These are phyloP conservation scores for Penicillium olsonii DNA, from an alignment of 2,329 filamentous ascomycete genomes.

Conservation along the genomic window DNA sequence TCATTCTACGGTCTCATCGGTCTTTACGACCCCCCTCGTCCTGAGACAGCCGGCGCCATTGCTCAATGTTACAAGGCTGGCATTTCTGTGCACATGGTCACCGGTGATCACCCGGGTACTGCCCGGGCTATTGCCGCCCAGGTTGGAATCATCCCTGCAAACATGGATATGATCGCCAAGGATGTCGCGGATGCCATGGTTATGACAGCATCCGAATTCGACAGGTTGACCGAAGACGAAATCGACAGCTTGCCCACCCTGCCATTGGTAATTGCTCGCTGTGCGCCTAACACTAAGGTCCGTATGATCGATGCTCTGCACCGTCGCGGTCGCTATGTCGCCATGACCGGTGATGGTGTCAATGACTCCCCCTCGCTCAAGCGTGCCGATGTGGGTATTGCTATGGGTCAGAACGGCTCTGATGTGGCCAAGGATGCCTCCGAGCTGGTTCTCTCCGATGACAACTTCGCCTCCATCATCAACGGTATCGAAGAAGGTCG, in stretches of 20 bases:
- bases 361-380: constrained; percentile 84
- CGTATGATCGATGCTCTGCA: constrained; percentile 73
- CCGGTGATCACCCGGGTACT: constrained; percentile 77
- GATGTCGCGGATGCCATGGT: constrained; percentile 69
- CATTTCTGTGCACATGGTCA: constrained; percentile 81
- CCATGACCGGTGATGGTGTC: constrained; percentile 88
- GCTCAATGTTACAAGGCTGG: constrained; percentile 70
- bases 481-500: constrained; percentile 81
- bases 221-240: constrained; percentile 71
- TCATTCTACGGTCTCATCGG: constrained; percentile 79
- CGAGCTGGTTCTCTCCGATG: constrained; percentile 70
- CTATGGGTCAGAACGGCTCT: constrained; percentile 78
- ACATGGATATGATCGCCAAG: constrained; percentile 61
- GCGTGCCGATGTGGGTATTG: constrained; percentile 80
- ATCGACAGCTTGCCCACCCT: constrained; percentile 63
- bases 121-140: constrained; percentile 76
- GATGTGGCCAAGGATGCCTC: constrained; percentile 76
- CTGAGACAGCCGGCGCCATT: constrained; percentile 74
- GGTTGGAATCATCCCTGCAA: constrained; percentile 72
- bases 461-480: constrained; percentile 86
- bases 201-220: constrained; percentile 76
- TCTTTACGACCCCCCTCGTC: constrained; percentile 82
- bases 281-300: constrained; percentile 68
- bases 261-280: constrained; percentile 61
- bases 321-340: constrained; percentile 68